Conservation (phyloP, 139 green algal species). For the Desmodesmus armatus region DNA sequence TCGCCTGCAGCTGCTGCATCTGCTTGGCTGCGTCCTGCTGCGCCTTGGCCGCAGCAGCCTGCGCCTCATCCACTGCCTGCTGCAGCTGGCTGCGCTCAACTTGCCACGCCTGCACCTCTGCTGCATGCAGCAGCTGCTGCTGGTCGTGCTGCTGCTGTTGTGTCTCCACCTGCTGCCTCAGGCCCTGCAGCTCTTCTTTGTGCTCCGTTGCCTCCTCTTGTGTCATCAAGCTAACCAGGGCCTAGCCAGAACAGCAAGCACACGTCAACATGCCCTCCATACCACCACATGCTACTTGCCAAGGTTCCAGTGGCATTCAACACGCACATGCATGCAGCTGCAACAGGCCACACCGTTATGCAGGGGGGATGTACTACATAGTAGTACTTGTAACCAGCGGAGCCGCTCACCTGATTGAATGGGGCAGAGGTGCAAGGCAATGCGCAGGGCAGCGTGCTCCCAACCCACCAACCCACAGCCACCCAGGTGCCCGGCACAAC, state of each 20-base stretch:
- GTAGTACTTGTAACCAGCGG: neutral
- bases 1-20: neutral
- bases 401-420: no score
- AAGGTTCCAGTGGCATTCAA: neutral
- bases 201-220: constrained; percentile 3
- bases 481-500: no score
- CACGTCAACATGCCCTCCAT: neutral
- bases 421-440: no score
- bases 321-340: neutral
- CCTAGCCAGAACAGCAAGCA: neutral
- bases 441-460: no score
- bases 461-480: no score
- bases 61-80: neutral
- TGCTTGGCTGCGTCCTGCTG: neutral
- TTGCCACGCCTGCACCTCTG: neutral
- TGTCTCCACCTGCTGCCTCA: neutral
- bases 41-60: neutral
- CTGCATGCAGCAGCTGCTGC: neutral
- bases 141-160: neutral
- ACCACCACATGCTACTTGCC: neutral
- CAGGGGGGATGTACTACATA: neutral
- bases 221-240: neutral
- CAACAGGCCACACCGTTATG: neutral
- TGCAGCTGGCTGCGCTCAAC: neutral
- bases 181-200: neutral